Conservation (phyloP, 495 filamentous ascomycete species). For the Hypoxylon trugodes region DNA sequence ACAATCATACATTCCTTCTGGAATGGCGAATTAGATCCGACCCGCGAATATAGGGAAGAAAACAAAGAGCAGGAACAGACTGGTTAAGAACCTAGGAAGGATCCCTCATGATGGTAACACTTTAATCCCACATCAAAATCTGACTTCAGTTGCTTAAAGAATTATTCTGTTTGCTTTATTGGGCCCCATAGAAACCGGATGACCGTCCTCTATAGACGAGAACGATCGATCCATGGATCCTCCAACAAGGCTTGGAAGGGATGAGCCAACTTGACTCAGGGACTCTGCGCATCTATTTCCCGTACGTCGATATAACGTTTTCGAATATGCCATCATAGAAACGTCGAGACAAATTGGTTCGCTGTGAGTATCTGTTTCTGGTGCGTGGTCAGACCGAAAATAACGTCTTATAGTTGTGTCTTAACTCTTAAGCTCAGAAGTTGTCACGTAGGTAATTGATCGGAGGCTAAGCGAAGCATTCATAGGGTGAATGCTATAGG, state of each 20-base stretch:
- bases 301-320: background rate
- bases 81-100: background rate
- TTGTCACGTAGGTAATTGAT: too few relatives aligned
- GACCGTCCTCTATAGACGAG: background rate
- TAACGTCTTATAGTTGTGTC: too few relatives aligned
- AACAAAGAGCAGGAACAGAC: background rate
- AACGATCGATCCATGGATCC: background rate
- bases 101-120: background rate
- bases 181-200: background rate
- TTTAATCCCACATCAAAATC: background rate
- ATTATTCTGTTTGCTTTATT: too few relatives aligned
- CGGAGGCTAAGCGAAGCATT: background rate
- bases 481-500: background rate
- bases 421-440: too few relatives aligned
- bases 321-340: background rate
- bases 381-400: too few relatives aligned
- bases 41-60: background rate
- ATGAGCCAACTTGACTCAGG: background rate
- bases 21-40: constrained; percentile 4
- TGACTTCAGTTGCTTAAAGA: background rate
- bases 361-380: background rate
- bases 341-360: background rate
- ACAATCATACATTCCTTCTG: constrained; percentile 37
- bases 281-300: background rate
- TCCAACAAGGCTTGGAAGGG: background rate